Evolutionary conservation across 164 flowering plant species (phyloP), one percentile per base, ranked within the genome.

Genomic region (Dillenia suffruticosa): DNA sequence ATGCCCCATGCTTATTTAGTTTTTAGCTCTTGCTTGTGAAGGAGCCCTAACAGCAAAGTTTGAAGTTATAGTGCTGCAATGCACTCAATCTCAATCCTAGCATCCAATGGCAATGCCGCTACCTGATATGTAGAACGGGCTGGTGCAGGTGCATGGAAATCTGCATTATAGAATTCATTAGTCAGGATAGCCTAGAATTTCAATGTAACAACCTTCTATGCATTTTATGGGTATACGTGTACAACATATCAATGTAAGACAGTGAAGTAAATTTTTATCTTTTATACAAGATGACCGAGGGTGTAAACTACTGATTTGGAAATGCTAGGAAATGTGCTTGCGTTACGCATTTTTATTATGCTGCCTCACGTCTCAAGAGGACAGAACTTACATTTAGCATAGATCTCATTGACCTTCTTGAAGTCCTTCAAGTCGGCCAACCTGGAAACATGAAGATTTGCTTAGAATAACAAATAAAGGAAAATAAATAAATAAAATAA

Each of bases 391-490:
- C 99, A 92, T 79, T 83, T 92, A 14, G 86, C 97, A 78, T 95
- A 95, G 12, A 95, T 79, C 74, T 86, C 99, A 63, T 95, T 95
- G 49, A 95, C 99, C 83, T 73, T 86, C 82, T 92, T 86, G 85
- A 94, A 94, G 79, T 94, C 99, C 49, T 85, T 84, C 87, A 95
- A 69, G 77, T 95, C 99, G 57, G 97, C 96, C 79, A 95, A 79
- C 97, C 99, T 95, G 85, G 22, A 49, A 40, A 58, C 40, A 32
- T 32, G 7, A 60, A 52, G 58, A 54, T 3, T 15, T 48, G 10
- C 17, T 44, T 32, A 10, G 45, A 54, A 57, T 17, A 51, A 62
- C 14, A 44, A 46, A 26, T 32, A 10, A 2, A 17, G 4, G 22
- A 46, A 19, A 13, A 56, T 15, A 12, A 5, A 16, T 51, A 8